A percentile compares a stretch with the other conserved stretches of the same genome.
Conservation (phyloP, 495 filamentous ascomycete species). For the Daldinia childiae region DNA sequence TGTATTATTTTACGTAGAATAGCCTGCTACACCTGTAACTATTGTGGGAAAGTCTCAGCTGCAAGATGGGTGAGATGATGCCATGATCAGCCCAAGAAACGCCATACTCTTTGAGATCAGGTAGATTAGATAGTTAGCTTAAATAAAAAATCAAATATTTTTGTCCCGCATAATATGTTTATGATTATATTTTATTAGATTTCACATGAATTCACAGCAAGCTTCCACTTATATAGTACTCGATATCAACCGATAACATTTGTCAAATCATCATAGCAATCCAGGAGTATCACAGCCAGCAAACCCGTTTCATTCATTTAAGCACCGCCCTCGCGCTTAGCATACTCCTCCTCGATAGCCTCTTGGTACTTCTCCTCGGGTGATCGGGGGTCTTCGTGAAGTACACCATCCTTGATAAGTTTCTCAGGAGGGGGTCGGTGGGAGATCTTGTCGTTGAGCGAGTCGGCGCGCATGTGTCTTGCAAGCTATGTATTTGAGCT, state of each 20-base stretch:
- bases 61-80: background rate
- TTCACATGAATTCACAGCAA: background rate
- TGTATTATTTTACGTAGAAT: background rate
- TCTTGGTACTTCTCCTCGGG: slow-evolving; percentile 60
- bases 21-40: background rate
- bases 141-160: background rate
- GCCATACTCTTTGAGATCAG: background rate
- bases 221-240: background rate
- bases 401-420: slow-evolving; percentile 79
- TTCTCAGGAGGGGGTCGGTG: slow-evolving; percentile 77
- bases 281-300: background rate
- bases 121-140: background rate
- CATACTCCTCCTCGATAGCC: slow-evolving; percentile 61
- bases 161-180: background rate
- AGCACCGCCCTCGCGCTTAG: slow-evolving; percentile 60
- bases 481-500: slow-evolving; percentile 61
- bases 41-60: background rate
- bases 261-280: slow-evolving; percentile 6
- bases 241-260: background rate
- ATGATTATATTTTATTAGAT: background rate
- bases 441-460: slow-evolving; percentile 82
- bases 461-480: slow-evolving; percentile 84
- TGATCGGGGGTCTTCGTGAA: slow-evolving; percentile 68
- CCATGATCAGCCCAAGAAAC: background rate
- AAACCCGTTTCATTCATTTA: slow-evolving; percentile 31